Evolutionary conservation across 129 eudicot genomes (phyloP), one percentile per base, ranked within the genome.

Genomic region (Kitagawia praeruptora): DNA sequence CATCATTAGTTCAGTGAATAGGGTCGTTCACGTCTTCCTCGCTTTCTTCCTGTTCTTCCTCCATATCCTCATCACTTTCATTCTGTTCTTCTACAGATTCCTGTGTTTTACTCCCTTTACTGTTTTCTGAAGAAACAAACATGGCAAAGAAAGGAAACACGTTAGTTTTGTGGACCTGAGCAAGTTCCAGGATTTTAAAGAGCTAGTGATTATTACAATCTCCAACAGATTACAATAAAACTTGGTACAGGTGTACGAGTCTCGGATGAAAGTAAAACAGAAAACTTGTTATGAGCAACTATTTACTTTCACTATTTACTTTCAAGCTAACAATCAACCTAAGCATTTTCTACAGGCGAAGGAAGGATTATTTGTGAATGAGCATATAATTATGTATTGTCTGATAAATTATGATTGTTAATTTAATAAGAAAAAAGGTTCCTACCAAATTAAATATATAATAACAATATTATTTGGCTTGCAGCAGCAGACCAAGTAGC

Each of bases 61-160:
- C 89, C 67, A 82, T 77, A 21, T 79, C 86, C 49, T 79, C 88
- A 21, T 87, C 88, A 1, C 56, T 82, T 38, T 85, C 87, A 8
- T 61, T 75, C 41, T 74, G 74, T 39, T 80, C 89, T 37, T 82
- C 86, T 18, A 64, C 48, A 28, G 75, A 48, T 49, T 80, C 82
- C 71, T 84, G 34, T 76, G 80, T 75, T 80, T 86, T 83, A 72
- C 79, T 78, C 23, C 79, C 74, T 12, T 47, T 85, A 63, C 31
- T 61, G 83, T 77, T 81, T 81, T 85, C 96, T 87, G 76, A 48
- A 80, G 78, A 40, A 66, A 10, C 0, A 63, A 63, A 54, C 27
- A 54, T 54, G 63, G 3, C 63, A 18, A 1, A 3, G 18, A 63
- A 10, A 23, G 63, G 1, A 54, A 40, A 21, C 25, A 63, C 38